Evolutionary conservation across 176 grass and related monocot species (phyloP), one percentile per base, ranked within the genome.

Genomic region (Musa itinerans): DNA sequence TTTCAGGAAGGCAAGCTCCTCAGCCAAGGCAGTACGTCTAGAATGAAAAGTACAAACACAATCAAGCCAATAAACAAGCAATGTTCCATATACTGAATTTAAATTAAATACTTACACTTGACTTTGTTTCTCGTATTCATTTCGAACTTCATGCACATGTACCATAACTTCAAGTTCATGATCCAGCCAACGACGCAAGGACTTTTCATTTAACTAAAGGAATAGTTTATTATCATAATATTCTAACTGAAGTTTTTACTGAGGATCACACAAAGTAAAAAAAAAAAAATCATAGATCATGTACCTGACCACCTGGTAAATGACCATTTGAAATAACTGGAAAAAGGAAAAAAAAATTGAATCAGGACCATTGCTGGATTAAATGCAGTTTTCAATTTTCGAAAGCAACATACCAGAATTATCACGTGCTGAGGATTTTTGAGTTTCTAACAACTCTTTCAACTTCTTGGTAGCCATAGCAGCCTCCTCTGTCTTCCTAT

Each of bases 91-190:
- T 72, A 0, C 67, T 43, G 10, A 63, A 71, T 19, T 68, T 79
- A 69, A 72, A 29, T 12, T 22, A 78, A 81, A 49, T 53, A 83
- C 88, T 73, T 88, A 99, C 95, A 99, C 72, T 99, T 99, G 91
- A 73, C 88, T 94, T 87, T 99, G 95, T 76, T 99, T 99, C 76
- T 94, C 95, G 54, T 99, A 99, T 92, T 94, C 95, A 56, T 89
- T 89, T 50, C 95, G 84, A 19, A 99, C 95, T 99, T 99, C 95
- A 74, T 99, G 82, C 53, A 99, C 91, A 86, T 99, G 91, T 21
- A 99, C 83, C 91, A 94, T 94, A 43, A 99, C 91, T 86, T 99
- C 95, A 84, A 99, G 89, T 71, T 99, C 95, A 83, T 99, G 95
- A 85, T 99, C 91, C 66, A 99, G 77, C 95, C 95, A 99, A 79